Evolutionary conservation across 2,329 filamentous ascomycete species (phyloP).

Genomic region (Diplodia scrobiculata): DNA sequence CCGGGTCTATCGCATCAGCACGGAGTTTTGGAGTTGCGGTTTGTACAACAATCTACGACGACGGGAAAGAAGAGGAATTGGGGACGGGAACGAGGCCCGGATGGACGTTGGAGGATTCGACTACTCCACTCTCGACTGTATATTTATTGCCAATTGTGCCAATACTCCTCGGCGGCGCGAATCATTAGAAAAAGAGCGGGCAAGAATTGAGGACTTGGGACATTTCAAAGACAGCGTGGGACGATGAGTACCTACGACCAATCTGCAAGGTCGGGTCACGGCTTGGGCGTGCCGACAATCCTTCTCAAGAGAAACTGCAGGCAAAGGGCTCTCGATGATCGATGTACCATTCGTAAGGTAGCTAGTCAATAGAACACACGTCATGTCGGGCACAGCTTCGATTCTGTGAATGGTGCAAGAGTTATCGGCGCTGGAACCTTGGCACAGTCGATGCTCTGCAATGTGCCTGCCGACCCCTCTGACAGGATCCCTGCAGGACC

Average conservation of each 20-base stretch:
- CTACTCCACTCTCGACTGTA: constrained; percentile 27
- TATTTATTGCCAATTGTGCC: constrained; percentile 11
- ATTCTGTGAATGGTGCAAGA: not conserved
- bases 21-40: constrained; percentile 29
- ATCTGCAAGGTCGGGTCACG: not conserved
- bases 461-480: not conserved
- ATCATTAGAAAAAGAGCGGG: constrained; percentile 12
- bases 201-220: not conserved
- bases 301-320: not conserved
- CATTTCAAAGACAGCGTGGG: not conserved
- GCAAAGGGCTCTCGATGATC: not conserved
- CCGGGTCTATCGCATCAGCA: constrained; percentile 30
- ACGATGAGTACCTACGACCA: not conserved
- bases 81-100: not conserved
- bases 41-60: constrained; percentile 1
- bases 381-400: not conserved
- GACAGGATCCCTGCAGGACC: not conserved
- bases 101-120: not conserved
- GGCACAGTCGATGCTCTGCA: not conserved
- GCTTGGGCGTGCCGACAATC: not conserved
- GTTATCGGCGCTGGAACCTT: not conserved
- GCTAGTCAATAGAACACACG: not conserved
- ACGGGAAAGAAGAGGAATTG: not conserved
- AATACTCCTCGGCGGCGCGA: not conserved
- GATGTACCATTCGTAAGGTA: too few species aligned